Evolutionary conservation across 192 early-diverging fungal genomes (phyloP).

Genomic region (Podila minutissima): DNA sequence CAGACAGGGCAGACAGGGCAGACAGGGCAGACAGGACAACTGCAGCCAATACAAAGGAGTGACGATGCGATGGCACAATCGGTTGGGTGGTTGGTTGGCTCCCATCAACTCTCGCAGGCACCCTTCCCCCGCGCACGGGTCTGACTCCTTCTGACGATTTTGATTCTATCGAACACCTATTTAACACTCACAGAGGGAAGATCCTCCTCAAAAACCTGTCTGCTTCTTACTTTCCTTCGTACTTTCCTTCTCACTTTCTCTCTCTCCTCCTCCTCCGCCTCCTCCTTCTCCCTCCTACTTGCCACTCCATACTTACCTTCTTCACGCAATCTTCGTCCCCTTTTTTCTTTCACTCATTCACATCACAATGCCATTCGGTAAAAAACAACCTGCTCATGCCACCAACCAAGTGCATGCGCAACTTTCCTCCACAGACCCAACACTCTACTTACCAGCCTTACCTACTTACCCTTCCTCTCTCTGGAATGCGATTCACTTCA

Average conservation of each 20-base stretch:
- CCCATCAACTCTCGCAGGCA: too few species aligned
- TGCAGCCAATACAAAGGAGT: too few species aligned
- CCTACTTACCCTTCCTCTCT: not conserved
- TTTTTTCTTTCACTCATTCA: not conserved
- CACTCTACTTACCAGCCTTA: not conserved
- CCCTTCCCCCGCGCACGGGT: not conserved
- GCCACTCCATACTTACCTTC: not conserved
- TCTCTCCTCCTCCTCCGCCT: not conserved
- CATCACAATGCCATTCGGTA: conserved; percentile 9
- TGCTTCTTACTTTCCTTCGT: not conserved
- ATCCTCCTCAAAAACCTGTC: not conserved
- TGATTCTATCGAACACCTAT: not conserved
- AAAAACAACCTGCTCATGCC: not conserved
- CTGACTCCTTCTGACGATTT: conserved; percentile 11
- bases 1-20: too few species aligned
- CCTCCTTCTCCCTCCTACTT: not conserved
- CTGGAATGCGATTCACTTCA: too few species aligned
- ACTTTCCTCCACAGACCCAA: not conserved
- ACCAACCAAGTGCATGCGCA: not conserved
- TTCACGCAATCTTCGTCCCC: not conserved
- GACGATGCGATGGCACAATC: too few species aligned
- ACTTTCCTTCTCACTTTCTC: not conserved
- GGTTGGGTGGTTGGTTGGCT: too few species aligned
- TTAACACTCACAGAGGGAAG: too few species aligned
- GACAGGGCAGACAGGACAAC: too few species aligned